Evolutionary conservation across 106 monocot species (phyloP).

Genomic region (Amphibolis antarctica): DNA sequence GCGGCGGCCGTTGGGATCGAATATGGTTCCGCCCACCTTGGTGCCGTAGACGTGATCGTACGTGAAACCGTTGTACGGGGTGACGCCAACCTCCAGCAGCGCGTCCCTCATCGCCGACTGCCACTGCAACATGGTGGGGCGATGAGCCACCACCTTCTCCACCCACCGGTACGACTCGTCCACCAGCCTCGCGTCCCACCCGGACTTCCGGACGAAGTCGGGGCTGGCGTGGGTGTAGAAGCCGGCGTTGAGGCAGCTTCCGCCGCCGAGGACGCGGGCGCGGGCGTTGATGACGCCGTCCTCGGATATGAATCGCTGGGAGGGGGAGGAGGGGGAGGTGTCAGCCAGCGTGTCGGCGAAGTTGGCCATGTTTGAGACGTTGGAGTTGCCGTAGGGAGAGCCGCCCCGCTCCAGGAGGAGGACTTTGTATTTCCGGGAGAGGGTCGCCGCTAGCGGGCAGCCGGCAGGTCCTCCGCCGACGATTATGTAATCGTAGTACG

Average conservation of each 20-base stretch:
- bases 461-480: conserved; percentile 61
- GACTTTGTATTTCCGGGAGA: conserved; percentile 28
- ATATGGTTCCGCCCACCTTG: conserved; percentile 57
- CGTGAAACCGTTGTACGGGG: conserved; percentile 60
- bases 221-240: conserved; percentile 52
- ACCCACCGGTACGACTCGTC: conserved; percentile 57
- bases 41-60: conserved; percentile 55
- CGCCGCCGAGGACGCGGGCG: conserved; percentile 55
- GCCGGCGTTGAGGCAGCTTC: conserved; percentile 62
- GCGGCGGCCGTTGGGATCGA: conserved; percentile 30
- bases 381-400: conserved; percentile 38
- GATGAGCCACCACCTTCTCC: conserved; percentile 24
- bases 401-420: conserved; percentile 49
- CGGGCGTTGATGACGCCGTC: conserved; percentile 51
- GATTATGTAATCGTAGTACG: conserved; percentile 57
- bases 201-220: conserved; percentile 21
- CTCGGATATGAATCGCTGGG: conserved; percentile 55
- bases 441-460: conserved; percentile 52
- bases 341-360: conserved; percentile 40
- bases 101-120: conserved; percentile 51
- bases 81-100: conserved; percentile 43
- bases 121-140: conserved; percentile 38
- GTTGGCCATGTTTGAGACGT: conserved; percentile 26
- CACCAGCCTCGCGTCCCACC: conserved; percentile 40
- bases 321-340: conserved; percentile 32